Evolutionary conservation across 176 grass and related monocot genomes (phyloP).

Genomic region (Melocanna baccifera): DNA sequence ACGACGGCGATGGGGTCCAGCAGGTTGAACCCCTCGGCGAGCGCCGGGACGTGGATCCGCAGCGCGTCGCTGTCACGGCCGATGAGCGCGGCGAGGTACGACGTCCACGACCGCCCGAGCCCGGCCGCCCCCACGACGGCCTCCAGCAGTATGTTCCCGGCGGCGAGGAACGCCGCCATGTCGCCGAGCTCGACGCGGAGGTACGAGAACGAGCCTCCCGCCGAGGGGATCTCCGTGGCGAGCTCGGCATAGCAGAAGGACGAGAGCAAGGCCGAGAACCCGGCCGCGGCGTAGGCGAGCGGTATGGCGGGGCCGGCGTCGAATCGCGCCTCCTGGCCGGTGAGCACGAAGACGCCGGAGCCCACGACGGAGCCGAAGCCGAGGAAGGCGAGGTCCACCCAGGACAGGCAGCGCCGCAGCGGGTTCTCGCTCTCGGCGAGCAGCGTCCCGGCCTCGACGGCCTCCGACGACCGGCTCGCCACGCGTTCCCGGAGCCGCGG

Average conservation of each 20-base stretch:
- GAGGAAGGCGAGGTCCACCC: slow-evolving; percentile 49
- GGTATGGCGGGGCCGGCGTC: slow-evolving; percentile 52
- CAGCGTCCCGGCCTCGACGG: slow-evolving; percentile 40
- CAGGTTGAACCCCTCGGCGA: slow-evolving; percentile 37
- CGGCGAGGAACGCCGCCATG: slow-evolving; percentile 45
- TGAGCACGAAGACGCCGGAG: slow-evolving; percentile 60
- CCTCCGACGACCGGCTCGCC: slow-evolving; percentile 35
- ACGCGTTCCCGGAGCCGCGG: slow-evolving; percentile 42
- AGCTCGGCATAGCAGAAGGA: slow-evolving; percentile 56
- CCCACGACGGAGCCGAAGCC: slow-evolving; percentile 59
- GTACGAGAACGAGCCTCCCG: slow-evolving; percentile 54
- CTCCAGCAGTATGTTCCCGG: slow-evolving; percentile 57
- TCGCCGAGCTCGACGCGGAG: slow-evolving; percentile 56
- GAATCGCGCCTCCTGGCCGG: slow-evolving; percentile 61
- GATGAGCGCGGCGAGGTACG: slow-evolving; percentile 50
- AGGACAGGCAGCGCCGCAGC: slow-evolving; percentile 42
- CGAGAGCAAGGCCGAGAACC: slow-evolving; percentile 45
- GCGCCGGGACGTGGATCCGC: slow-evolving; percentile 36
- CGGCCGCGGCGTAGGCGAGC: slow-evolving; percentile 48
- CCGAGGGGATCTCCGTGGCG: slow-evolving; percentile 56
- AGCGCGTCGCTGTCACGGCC: slow-evolving; percentile 42
- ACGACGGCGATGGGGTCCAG: too few relatives aligned
- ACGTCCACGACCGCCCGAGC: slow-evolving; percentile 52
- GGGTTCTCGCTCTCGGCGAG: slow-evolving; percentile 52
- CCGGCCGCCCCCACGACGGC: slow-evolving; percentile 42